Evolutionary conservation across 169 alveolate genomes (phyloP).

Genomic region (Cryptosporidium xiaoi): DNA sequence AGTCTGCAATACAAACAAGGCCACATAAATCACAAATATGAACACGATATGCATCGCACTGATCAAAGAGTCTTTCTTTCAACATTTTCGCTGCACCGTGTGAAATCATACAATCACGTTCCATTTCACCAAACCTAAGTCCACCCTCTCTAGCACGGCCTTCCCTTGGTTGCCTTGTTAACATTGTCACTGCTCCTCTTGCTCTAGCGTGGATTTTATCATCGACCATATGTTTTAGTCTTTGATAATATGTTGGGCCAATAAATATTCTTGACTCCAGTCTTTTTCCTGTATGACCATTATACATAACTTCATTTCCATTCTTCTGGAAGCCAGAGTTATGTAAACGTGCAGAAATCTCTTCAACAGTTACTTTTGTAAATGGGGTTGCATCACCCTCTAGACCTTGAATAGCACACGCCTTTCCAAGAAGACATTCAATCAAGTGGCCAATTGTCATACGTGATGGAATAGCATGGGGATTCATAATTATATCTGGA

Average conservation of each 20-base stretch:
- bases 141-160: constrained; percentile 99
- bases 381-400: constrained; percentile 99
- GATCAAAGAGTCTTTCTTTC: constrained; percentile 98
- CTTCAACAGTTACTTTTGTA: constrained; percentile 95
- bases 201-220: constrained; percentile 99
- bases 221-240: constrained; percentile 99
- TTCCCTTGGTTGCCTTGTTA: constrained; percentile 99
- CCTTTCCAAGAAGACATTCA: constrained; percentile 97
- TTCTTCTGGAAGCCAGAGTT: constrained; percentile 94
- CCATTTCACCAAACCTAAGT: constrained; percentile 99
- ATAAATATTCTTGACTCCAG: constrained; percentile 94
- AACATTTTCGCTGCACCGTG: constrained; percentile 99
- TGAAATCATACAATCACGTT: constrained; percentile 99
- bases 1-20: constrained; percentile 94
- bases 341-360: constrained; percentile 96
- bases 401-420: constrained; percentile 95
- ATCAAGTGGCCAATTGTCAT: constrained; percentile 99
- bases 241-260: constrained; percentile 99
- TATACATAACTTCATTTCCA: constrained; percentile 99
- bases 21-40: constrained; percentile 99
- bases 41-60: constrained; percentile 97
- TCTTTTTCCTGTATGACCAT: constrained; percentile 95
- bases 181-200: constrained; percentile 98
- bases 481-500: constrained; percentile 99
- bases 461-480: constrained; percentile 99